A percentile compares a stretch with the other conserved stretches of the same genome.
These are phyloP conservation scores for Leccinum longicurvipes DNA, from an alignment of 768 basidiomycete genomes.

Conservation along the genomic window DNA sequence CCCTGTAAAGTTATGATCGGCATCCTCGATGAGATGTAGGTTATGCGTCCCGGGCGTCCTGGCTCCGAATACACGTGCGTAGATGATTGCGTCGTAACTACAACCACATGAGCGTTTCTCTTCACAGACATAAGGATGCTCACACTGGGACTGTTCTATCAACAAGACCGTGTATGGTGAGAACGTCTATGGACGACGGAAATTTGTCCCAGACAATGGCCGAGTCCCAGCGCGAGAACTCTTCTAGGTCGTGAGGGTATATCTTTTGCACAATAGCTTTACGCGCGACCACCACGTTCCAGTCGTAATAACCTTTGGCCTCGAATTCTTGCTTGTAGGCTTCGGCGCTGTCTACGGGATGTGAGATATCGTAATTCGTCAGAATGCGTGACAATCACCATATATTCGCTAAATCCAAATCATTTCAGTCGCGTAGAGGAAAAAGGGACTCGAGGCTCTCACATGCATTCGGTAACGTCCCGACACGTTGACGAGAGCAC, in stretches of 20 bases:
- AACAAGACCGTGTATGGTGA: conserved; percentile 73
- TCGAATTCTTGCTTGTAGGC: conserved; percentile 50
- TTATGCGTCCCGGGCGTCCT: conserved; percentile 67
- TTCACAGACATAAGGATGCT: conserved; percentile 25
- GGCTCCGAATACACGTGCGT: conserved; percentile 54
- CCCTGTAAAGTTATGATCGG: conserved; percentile 77
- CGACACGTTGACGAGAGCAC: conserved; percentile 69
- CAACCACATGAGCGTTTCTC: not conserved
- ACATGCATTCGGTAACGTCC: conserved; percentile 80
- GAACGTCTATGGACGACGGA: conserved; percentile 58
- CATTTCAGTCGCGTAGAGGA: conserved; percentile 3
- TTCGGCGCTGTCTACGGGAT: conserved; percentile 17
- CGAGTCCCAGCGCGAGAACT: conserved; percentile 64
- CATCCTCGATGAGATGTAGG: conserved; percentile 65
- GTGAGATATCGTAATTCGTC: conserved; percentile 1
- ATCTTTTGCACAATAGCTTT: conserved; percentile 51
- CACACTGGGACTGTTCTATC: conserved; percentile 71
- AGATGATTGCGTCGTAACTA: conserved; percentile 73
- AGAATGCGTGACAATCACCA: conserved; percentile 14
- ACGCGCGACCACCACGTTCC: conserved; percentile 65
- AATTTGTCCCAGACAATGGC: conserved; percentile 67
- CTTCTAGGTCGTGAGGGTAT: conserved; percentile 55
- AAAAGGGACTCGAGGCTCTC: conserved; percentile 28
- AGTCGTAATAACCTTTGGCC: conserved; percentile 57
- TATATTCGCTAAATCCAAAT: conserved; percentile 23